Percentiles rank a stretch among this genome's conserved stretches.
These are phyloP conservation scores for Sclerotinia minor DNA, from an alignment of 2,329 filamentous ascomycete species.

Conservation along the genomic window DNA sequence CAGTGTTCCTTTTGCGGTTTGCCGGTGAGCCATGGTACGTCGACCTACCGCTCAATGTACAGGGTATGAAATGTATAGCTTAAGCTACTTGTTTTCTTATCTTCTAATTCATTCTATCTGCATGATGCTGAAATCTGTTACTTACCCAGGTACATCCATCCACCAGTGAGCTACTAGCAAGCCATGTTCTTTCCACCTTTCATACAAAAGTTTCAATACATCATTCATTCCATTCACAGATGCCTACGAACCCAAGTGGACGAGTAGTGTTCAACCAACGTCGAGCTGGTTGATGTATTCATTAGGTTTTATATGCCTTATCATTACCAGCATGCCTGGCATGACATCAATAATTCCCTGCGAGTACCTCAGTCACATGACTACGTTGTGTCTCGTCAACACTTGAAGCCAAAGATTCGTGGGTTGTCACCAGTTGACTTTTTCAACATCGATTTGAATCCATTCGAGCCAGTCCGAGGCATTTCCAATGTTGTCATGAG, in stretches of 20 bases:
- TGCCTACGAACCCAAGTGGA: neutral
- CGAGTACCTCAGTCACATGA: no score
- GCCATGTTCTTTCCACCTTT: neutral
- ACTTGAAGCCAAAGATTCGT: no score
- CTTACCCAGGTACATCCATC: neutral
- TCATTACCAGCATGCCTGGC: no score
- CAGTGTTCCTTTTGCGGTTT: neutral
- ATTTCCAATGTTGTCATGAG: neutral
- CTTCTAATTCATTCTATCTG: neutral
- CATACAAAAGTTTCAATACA: neutral
- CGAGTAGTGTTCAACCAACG: neutral
- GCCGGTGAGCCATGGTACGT: neutral
- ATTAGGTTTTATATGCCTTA: no score
- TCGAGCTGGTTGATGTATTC: neutral
- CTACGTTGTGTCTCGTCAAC: no score
- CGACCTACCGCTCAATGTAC: neutral
- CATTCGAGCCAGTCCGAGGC: no score
- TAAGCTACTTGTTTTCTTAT: neutral
- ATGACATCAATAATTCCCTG: no score
- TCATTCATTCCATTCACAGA: conserved; percentile 23
- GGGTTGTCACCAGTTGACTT: no score
- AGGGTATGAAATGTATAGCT: neutral
- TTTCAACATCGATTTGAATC: no score
- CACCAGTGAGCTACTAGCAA: neutral
- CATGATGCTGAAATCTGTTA: neutral